phyloP scores from a whole-genome alignment of 352 stramenopile species.

The Pythium insidiosum region DNA sequence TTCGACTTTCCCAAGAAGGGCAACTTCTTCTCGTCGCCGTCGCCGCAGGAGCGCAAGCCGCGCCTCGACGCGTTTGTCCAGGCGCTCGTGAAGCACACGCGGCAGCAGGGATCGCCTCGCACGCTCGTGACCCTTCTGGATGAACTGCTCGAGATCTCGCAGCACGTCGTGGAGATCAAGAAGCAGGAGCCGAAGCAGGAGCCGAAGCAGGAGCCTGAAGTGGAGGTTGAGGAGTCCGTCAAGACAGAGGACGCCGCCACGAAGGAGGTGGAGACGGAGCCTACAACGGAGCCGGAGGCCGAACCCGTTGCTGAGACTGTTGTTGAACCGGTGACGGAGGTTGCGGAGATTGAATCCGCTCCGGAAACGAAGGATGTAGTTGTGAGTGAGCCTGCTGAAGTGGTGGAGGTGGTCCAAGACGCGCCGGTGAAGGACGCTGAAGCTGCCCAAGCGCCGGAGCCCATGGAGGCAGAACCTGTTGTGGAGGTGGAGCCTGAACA shows the following conservation, averaged over 20 bases:
- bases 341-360: too few relatives aligned
- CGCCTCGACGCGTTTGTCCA: slow-evolving; percentile 61
- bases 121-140: slow-evolving; percentile 38
- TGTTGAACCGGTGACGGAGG: too few relatives aligned
- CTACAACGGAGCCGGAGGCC: slow-evolving; percentile 3
- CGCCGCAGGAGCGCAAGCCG: slow-evolving; percentile 40
- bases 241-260: slow-evolving; percentile 11
- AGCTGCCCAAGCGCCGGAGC: too few relatives aligned
- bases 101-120: slow-evolving; percentile 24
- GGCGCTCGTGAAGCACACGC: slow-evolving; percentile 42
- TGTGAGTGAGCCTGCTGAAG: too few relatives aligned
- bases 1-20: slow-evolving; percentile 63
- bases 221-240: slow-evolving; percentile 6
- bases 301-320: slow-evolving; percentile 9
- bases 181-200: slow-evolving; percentile 7
- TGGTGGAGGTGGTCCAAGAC: too few relatives aligned
- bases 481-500: slow-evolving; percentile 11
- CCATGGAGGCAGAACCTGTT: too few relatives aligned
- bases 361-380: too few relatives aligned
- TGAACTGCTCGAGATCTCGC: slow-evolving; percentile 44
- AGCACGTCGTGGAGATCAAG: slow-evolving; percentile 11
- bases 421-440: too few relatives aligned
- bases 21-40: slow-evolving; percentile 46
- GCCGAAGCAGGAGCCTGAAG: slow-evolving; percentile 10
- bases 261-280: slow-evolving; percentile 6